Base-by-base conservation (phyloP, 2,329 filamentous ascomycete genomes). In the Xylaria arbuscula region DNA sequence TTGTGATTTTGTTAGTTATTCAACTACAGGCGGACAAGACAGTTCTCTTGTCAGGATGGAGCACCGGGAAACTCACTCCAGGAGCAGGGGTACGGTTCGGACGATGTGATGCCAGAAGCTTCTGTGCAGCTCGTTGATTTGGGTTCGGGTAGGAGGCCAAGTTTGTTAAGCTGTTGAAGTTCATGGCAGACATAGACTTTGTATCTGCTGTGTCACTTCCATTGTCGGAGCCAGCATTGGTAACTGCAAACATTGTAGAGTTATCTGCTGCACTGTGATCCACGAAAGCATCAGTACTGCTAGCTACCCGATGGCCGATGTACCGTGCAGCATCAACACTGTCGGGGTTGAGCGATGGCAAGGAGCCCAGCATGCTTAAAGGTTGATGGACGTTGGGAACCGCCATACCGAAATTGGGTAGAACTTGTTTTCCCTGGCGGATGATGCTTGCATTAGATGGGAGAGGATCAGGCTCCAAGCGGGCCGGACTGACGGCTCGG, bases 131-230 rank as follows among this genome's bases (percentile, higher is more conserved):
- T 76, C 84, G 83, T 75, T 87, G 86, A 74, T 80, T 83, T 8
- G 85, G 86, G 70, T 88, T 88, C 4, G 83, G 80, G 71, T 87
- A 88, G 1, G 86, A 88, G 17, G 86, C 86, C 71, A 88, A 75
- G 71, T 84, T 88, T 47, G 83, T 82, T 24, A 88, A 79, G 36
- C 81, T 83, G 72, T 87, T 86, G 73, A 88, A 80, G 34, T 81
- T 83, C 73, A 86, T 86, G 71, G 84, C 80, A 13, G 80, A 67
- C 69, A 77, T 78, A 69, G 82, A 79, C 54, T 77, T 82, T 66
- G 80, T 77, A 58, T 73, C 69, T 22, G 79, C 76, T 62, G 75
- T 75, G 7, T 72, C 66, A 56, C 73, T 75, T 7, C 77, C 78
- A 45, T 73, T 70, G 42, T 78, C 73, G 42, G 72, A 74, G 40